Percentiles rank a stretch among this genome's conserved stretches.
phyloP scores from a whole-genome alignment of 2,329 filamentous ascomycete species.

The Sclerotinia spermophila region DNA sequence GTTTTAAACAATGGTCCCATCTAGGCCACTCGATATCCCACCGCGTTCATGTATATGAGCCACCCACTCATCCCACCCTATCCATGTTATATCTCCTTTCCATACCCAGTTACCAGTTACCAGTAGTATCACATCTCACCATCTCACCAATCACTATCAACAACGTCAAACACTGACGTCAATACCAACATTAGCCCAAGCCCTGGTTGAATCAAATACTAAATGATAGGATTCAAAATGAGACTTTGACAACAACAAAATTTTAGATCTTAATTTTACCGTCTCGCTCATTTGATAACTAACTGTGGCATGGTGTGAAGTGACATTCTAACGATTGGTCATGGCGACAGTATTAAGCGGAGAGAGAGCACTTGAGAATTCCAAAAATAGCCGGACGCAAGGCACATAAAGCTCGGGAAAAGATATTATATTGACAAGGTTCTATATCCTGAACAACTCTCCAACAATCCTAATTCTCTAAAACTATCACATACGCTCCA shows the following conservation, averaged over 20 bases:
- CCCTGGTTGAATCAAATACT: fast-evolving
- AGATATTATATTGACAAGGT: neutral
- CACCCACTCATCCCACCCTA: too few relatives aligned
- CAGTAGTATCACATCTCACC: too few relatives aligned
- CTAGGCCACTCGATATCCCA: too few relatives aligned
- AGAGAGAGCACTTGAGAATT: neutral
- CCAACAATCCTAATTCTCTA: neutral
- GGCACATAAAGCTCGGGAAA: neutral
- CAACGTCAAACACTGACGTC: too few relatives aligned
- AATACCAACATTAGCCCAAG: neutral
- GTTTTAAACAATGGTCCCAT: too few relatives aligned
- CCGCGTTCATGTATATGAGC: too few relatives aligned
- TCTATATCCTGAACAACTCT: neutral
- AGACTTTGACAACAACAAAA: neutral
- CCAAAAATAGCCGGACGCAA: neutral
- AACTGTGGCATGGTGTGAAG: neutral
- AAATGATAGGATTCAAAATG: neutral
- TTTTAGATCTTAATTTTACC: fast-evolving
- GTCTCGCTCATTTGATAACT: fast-evolving
- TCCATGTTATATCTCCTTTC: too few relatives aligned
- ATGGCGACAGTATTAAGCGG: neutral
- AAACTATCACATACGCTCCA: neutral
- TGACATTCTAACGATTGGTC: neutral
- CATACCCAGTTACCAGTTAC: too few relatives aligned
- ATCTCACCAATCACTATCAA: too few relatives aligned